Evolutionary conservation across 192 early-diverging fungal species (phyloP).

Genomic region (Funneliformis geosporum): DNA sequence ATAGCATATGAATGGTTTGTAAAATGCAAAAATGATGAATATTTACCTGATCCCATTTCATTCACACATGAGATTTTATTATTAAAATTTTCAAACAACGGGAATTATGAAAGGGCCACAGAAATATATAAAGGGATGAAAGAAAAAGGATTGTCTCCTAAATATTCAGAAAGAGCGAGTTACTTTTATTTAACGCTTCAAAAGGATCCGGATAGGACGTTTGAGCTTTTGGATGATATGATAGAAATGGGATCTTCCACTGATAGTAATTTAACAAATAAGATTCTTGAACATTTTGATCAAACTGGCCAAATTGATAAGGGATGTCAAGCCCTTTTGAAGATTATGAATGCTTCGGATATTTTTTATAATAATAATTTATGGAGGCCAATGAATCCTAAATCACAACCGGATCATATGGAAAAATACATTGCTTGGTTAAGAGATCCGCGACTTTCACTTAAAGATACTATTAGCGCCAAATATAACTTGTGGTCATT

Average conservation of each 20-base stretch:
- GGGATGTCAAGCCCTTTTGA: background rate
- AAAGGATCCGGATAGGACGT: background rate
- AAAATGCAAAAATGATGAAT: background rate
- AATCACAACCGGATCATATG: background rate
- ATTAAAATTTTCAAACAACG: slow-evolving; percentile 7
- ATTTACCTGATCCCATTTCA: slow-evolving; percentile 1
- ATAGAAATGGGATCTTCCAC: background rate
- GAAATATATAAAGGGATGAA: slow-evolving; percentile 12
- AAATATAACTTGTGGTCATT: background rate
- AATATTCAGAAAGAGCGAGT: background rate
- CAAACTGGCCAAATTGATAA: too few species aligned
- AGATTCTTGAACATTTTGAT: slow-evolving; percentile 2
- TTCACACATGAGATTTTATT: slow-evolving; percentile 10
- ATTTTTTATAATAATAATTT: background rate
- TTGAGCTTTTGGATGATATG: background rate
- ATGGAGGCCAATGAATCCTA: background rate
- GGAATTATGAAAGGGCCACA: slow-evolving; percentile 19
- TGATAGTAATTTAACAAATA: background rate
- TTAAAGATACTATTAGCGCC: background rate
- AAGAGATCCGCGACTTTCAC: slow-evolving; percentile 5
- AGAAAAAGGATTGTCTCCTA: background rate
- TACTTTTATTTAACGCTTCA: slow-evolving; percentile 9
- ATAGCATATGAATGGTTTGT: slow-evolving; percentile 10
- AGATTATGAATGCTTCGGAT: background rate
- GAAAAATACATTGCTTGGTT: background rate